Base-by-base conservation (phyloP, 345 rosid species). In the Ceriops tagal region DNA sequence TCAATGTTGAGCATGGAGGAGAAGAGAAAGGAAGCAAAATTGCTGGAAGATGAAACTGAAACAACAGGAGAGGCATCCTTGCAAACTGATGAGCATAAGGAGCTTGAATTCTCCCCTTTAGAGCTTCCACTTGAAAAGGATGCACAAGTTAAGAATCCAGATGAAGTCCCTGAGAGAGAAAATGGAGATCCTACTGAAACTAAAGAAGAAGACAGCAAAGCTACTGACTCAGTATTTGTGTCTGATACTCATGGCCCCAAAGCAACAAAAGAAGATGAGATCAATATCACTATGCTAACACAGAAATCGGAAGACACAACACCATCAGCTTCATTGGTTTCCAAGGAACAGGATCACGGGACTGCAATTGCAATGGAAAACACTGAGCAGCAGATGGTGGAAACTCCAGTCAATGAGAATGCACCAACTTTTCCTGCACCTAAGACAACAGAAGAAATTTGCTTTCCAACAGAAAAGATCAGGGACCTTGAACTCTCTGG, bases 281-380 rank as follows among this genome's bases (percentile, higher is more conserved):
- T 53, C 30, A 35, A 35, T 43, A 71, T 77, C 46, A 65, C 49
- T 69, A 58, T 73, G 51, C 70, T 78, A 66, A 67, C 70, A 35
- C 77, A 76, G 69, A 75, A 62, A 61, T 64, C 73, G 59, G 68
- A 79, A 72, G 79, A 67, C 30, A 70, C 71, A 19, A 66, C 26
- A 46, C 51, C 69, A 20, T 52, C 79, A 61, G 53, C 24, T 22
- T 78, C 61, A 69, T 49, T 61, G 53, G 57, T 61, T 52, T 71
- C 68, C 18, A 53, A 13, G 24, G 49, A 66, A 53, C 61, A 73
- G 55, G 32, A 64, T n/a, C 70, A 31, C 21, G 34, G 24, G 55
- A 61, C 5, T 34, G 35, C 53, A 73, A 67, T 51, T 19, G 32
- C 21, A 24, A 32, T 22, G 27, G n/a, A 32, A 24, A 31, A 43